phyloP scores from a whole-genome alignment of 768 basidiomycete genomes.

The Boletales sp. region DNA sequence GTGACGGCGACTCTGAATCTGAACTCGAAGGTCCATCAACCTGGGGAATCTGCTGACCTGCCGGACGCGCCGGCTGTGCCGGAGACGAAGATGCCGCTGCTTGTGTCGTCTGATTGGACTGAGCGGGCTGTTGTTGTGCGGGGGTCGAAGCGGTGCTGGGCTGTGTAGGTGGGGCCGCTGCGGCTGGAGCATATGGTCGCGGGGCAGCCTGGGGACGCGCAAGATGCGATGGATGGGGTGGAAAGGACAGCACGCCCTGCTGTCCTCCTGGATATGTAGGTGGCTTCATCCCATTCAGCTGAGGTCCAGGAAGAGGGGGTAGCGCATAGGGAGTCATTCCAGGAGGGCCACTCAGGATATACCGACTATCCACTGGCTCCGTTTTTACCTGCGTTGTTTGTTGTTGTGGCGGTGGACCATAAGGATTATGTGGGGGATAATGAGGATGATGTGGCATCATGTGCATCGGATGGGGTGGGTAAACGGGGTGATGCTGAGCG shows the following conservation, averaged over 20 bases:
- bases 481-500: conserved; percentile 46
- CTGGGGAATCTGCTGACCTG: conserved; percentile 57
- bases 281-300: conserved; percentile 51
- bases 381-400: conserved; percentile 58
- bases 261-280: conserved; percentile 55
- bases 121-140: conserved; percentile 12
- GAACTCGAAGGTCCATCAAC: conserved; percentile 74
- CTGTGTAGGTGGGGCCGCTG: conserved; percentile 22
- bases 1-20: conserved; percentile 66
- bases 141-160: conserved; percentile 7
- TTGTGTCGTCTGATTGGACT: conserved; percentile 14
- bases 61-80: conserved; percentile 15
- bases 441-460: conserved; percentile 56
- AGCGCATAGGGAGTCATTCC: conserved; percentile 49
- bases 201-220: conserved; percentile 16
- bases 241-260: conserved; percentile 55
- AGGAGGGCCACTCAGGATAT: conserved; percentile 48
- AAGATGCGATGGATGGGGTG: conserved; percentile 32
- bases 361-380: conserved; percentile 69
- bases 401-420: conserved; percentile 35
- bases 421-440: conserved; percentile 52
- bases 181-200: conserved; percentile 22
- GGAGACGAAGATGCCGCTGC: conserved; percentile 15
- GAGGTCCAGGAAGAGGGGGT: conserved; percentile 63
- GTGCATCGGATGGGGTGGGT: conserved; percentile 60